Evolutionary conservation across 169 alveolate species (phyloP).

Genomic region (Besnoitia besnoiti): DNA sequence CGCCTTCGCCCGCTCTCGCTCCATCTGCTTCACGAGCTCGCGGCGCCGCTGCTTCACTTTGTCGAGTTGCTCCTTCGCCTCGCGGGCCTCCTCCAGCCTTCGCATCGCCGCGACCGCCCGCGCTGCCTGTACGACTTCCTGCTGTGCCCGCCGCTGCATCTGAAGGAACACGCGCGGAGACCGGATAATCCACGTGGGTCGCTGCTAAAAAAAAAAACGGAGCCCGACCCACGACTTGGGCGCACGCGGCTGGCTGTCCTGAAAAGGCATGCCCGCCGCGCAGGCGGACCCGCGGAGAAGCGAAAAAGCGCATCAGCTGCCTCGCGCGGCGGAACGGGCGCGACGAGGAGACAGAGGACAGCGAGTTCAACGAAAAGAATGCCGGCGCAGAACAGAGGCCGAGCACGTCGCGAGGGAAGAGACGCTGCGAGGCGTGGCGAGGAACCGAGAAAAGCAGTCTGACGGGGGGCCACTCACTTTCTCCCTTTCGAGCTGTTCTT

Average conservation of each 20-base stretch:
- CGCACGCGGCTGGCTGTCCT: too few relatives aligned
- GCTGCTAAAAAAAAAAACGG: too few relatives aligned
- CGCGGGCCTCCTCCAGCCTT: neutral
- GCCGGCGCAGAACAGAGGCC: too few relatives aligned
- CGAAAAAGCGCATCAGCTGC: too few relatives aligned
- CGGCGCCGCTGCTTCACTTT: neutral
- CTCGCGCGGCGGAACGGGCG: too few relatives aligned
- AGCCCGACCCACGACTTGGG: too few relatives aligned
- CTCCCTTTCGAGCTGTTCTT: neutral
- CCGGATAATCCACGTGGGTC: too few relatives aligned
- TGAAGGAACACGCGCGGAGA: neutral
- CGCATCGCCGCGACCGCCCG: neutral
- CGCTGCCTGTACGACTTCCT: neutral
- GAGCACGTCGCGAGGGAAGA: neutral
- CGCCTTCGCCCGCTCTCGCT: neutral
- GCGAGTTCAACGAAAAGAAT: too few relatives aligned
- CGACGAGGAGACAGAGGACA: too few relatives aligned
- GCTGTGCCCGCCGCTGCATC: neutral
- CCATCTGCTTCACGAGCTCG: constrained; percentile 7
- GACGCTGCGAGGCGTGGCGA: neutral
- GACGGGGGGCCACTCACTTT: too few relatives aligned
- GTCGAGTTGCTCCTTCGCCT: neutral
- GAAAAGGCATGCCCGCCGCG: too few relatives aligned
- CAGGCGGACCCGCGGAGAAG: too few relatives aligned
- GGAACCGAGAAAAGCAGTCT: neutral